phyloP scores from a whole-genome alignment of 2,329 filamentous ascomycete species.

The Epichloe coenophiala region DNA sequence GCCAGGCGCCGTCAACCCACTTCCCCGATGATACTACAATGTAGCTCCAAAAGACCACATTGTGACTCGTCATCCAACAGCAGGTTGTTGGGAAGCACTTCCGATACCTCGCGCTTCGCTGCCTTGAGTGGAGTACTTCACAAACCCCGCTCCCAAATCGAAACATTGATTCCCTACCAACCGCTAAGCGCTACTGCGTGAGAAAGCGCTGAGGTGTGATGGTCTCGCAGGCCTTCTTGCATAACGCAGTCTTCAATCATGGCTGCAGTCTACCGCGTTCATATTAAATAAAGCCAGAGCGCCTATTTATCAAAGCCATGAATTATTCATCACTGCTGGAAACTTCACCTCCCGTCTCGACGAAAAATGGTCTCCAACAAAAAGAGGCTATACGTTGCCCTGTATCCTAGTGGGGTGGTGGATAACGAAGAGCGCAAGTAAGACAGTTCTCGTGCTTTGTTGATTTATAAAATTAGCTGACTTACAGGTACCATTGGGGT shows the following conservation, averaged over 20 bases:
- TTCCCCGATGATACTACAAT: no score
- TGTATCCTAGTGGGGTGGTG: constrained; percentile 15
- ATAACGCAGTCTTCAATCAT: neutral
- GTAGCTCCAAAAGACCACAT: no score
- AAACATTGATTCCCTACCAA: neutral
- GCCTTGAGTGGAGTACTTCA: neutral
- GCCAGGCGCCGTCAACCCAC: no score
- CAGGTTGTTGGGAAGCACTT: neutral
- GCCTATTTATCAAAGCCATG: neutral
- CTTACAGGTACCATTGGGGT: constrained; percentile 16
- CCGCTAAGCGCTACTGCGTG: no score
- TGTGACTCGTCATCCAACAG: no score
- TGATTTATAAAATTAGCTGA: neutral
- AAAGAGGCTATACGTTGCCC: constrained; percentile 19
- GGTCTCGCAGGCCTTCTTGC: no score
- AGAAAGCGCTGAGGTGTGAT: no score
- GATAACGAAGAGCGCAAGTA: constrained; percentile 14
- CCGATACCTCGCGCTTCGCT: neutral
- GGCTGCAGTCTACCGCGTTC: neutral
- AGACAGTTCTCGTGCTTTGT: neutral
- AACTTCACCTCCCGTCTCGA: neutral
- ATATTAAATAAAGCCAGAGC: neutral
- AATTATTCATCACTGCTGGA: neutral
- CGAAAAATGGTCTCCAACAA: constrained; percentile 11
- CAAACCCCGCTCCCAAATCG: neutral